Conservation (phyloP, 2,329 filamentous ascomycete species). For the Botrytis porri region DNA sequence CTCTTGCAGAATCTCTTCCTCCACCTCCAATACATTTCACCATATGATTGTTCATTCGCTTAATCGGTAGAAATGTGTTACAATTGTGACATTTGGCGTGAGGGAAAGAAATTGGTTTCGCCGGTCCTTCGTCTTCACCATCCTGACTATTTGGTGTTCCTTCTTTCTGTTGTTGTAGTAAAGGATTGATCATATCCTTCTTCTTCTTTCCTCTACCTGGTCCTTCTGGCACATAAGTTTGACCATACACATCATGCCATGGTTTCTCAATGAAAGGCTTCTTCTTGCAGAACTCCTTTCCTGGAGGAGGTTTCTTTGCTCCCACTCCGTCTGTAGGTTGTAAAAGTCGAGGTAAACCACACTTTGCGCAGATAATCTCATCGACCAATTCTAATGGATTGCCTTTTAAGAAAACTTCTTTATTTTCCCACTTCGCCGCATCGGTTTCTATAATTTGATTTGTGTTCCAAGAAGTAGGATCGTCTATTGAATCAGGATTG, state of each 20-base stretch:
- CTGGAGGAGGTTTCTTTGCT: slow-evolving; percentile 61
- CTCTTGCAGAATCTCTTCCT: slow-evolving; percentile 59
- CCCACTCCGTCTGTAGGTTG: slow-evolving; percentile 71
- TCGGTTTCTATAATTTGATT: slow-evolving; percentile 56
- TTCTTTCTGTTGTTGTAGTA: slow-evolving; percentile 32
- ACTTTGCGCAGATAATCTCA: slow-evolving; percentile 71
- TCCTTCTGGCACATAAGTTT: slow-evolving; percentile 72
- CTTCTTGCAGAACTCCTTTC: slow-evolving; percentile 73
- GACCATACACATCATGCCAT: slow-evolving; percentile 78
- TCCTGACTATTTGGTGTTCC: slow-evolving; percentile 46
- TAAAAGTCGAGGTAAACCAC: slow-evolving; percentile 70
- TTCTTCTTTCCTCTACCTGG: slow-evolving; percentile 78
- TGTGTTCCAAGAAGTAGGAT: slow-evolving; percentile 44
- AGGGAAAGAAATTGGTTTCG: slow-evolving; percentile 62
- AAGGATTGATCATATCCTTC: slow-evolving; percentile 65
- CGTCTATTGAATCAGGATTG: slow-evolving; percentile 29
- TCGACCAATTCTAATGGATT: slow-evolving; percentile 69
- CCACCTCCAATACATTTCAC: slow-evolving; percentile 65
- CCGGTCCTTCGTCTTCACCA: slow-evolving; percentile 46
- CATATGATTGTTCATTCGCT: slow-evolving; percentile 66
- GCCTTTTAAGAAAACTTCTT: slow-evolving; percentile 64
- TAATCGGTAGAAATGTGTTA: slow-evolving; percentile 63
- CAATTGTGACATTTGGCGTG: slow-evolving; percentile 66
- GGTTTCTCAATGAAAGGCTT: slow-evolving; percentile 74
- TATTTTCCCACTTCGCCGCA: slow-evolving; percentile 68